These are phyloP conservation scores for Dactylonectria estremocensis DNA, from an alignment of 2,329 filamentous ascomycete species.

Conservation along the genomic window DNA sequence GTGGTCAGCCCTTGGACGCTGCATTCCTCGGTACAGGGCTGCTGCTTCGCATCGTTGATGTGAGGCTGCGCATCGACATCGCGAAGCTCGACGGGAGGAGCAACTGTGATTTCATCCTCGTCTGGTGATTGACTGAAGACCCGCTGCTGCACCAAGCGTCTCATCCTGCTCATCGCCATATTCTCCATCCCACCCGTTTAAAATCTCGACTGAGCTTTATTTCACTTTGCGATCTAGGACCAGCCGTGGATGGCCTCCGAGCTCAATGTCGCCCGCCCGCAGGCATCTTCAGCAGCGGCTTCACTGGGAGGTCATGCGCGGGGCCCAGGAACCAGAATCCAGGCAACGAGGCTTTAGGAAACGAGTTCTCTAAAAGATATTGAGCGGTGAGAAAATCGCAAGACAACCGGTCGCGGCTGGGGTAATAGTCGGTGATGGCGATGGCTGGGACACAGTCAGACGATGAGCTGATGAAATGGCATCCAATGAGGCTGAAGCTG, in stretches of 20 bases:
- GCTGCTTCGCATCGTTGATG: neutral
- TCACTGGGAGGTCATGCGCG: neutral
- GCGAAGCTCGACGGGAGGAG: neutral
- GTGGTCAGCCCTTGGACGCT: conserved; percentile 23
- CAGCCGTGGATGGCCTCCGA: conserved; percentile 6
- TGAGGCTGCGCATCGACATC: neutral
- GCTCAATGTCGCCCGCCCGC: conserved; percentile 12
- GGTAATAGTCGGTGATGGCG: neutral
- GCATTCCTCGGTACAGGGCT: conserved; percentile 8
- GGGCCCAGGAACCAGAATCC: neutral
- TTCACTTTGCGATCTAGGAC: neutral
- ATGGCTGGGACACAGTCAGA: conserved; percentile 21
- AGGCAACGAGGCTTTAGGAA: neutral
- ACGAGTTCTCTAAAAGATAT: neutral
- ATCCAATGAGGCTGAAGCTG: conserved; percentile 18
- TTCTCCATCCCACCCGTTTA: neutral
- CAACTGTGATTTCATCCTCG: conserved; percentile 1
- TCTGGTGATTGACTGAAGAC: conserved; percentile 13
- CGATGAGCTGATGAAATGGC: conserved; percentile 10
- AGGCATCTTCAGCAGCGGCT: conserved; percentile 13
- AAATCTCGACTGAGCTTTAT: neutral
- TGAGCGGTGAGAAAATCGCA: neutral
- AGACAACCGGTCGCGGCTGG: neutral
- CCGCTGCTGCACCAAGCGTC: conserved; percentile 17
- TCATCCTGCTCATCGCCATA: conserved; percentile 20